A percentile compares a stretch with the other conserved stretches of the same genome.
Conservation (phyloP, 306 rosid genomes). For the Purshia tridentata region DNA sequence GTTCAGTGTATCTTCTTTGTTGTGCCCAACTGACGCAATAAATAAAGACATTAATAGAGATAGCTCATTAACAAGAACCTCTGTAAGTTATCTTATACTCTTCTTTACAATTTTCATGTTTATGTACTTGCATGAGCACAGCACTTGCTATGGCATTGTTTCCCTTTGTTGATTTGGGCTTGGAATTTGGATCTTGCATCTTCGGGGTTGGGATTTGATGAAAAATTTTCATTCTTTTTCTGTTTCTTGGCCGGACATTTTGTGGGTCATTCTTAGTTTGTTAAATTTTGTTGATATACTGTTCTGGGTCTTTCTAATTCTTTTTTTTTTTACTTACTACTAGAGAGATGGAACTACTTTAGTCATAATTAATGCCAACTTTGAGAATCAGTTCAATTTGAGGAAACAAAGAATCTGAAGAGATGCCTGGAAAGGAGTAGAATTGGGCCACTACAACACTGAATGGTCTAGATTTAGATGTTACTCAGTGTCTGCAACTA, state of each 20-base stretch:
- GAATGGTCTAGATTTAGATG: neutral
- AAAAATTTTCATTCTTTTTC: constrained; percentile 18
- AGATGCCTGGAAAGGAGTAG: neutral
- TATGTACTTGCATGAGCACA: neutral
- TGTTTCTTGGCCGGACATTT: constrained; percentile 7
- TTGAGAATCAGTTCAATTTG: neutral
- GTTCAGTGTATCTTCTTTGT: constrained; percentile 29
- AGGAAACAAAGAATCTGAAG: neutral
- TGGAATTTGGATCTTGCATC: constrained; percentile 17
- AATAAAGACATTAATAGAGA: constrained; percentile 13
- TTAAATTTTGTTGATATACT: constrained; percentile 22
- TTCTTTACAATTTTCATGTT: neutral
- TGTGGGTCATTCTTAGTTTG: constrained; percentile 25
- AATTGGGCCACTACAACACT: neutral
- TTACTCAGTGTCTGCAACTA: neutral
- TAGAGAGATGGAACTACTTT: neutral
- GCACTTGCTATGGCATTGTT: neutral
- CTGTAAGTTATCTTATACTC: constrained; percentile 43
- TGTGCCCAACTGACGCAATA: constrained; percentile 14
- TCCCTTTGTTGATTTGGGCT: neutral
- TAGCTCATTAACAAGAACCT: constrained; percentile 18
- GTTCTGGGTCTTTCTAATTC: constrained; percentile 5
- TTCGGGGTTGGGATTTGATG: constrained; percentile 19
- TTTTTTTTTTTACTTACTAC: neutral
- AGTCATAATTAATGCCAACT: neutral